Evolutionary conservation across 768 basidiomycete species (phyloP).

Genomic region (Clitopilus passeckerianus): DNA sequence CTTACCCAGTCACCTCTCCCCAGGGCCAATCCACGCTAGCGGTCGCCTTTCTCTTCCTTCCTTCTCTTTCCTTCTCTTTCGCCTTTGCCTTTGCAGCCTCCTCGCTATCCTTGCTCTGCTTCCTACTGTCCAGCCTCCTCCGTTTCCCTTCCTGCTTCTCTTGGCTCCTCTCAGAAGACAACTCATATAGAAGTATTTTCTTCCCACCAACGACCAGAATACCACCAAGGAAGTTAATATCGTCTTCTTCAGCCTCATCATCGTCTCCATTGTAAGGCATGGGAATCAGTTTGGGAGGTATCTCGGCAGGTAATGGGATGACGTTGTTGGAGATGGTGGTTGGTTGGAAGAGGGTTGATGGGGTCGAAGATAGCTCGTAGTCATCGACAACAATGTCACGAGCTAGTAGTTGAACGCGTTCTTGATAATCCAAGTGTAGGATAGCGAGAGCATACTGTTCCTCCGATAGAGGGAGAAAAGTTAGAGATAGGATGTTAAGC

Average conservation of each 20-base stretch:
- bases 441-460: conserved; percentile 56
- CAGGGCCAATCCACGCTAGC: conserved; percentile 71
- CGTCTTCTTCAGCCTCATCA: conserved; percentile 21
- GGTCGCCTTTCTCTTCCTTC: conserved; percentile 47
- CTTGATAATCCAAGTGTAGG: conserved; percentile 58
- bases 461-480: conserved; percentile 47
- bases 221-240: conserved; percentile 50
- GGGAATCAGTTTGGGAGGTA: conserved; percentile 34
- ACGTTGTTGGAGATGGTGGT: conserved; percentile 46
- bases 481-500: conserved; percentile 61
- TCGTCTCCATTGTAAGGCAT: conserved; percentile 26
- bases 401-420: conserved; percentile 57
- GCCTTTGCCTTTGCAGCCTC: conserved; percentile 42
- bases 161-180: conserved; percentile 40
- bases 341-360: conserved; percentile 44
- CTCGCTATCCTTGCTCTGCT: conserved; percentile 36
- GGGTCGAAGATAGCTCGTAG: conserved; percentile 43
- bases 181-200: conserved; percentile 58
- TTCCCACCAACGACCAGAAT: conserved; percentile 67
- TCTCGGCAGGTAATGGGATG: conserved; percentile 38
- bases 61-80: conserved; percentile 55
- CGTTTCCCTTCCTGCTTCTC: conserved; percentile 53
- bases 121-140: conserved; percentile 45
- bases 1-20: conserved; percentile 67
- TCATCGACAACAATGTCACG: conserved; percentile 49